A percentile compares a stretch with the other conserved stretches of the same genome.
Conservation (phyloP, 352 stramenopile genomes). For the Phytophthora constricta region DNA sequence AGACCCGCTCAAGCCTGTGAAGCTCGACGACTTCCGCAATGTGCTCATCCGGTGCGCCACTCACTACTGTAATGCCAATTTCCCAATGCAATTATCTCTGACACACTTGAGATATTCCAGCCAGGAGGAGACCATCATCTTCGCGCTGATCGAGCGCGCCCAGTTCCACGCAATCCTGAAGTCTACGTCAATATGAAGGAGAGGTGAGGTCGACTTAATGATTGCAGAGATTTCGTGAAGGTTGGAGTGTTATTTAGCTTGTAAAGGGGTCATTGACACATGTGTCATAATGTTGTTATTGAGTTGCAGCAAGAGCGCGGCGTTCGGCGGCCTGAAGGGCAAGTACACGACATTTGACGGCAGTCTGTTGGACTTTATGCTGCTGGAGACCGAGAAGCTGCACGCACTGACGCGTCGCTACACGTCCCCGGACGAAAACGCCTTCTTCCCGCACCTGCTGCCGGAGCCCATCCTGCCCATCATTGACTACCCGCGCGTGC, state of each 20-base stretch:
- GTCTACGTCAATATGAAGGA: constrained; percentile 95
- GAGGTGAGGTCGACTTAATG: constrained; percentile 35
- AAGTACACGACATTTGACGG: constrained; percentile 88
- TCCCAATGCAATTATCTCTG: neutral
- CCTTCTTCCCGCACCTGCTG: constrained; percentile 96
- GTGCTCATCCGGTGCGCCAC: constrained; percentile 75
- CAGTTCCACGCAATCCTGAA: constrained; percentile 96
- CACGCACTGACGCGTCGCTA: constrained; percentile 96
- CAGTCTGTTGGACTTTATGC: constrained; percentile 96
- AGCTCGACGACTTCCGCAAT: constrained; percentile 90
- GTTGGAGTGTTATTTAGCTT: too few relatives aligned
- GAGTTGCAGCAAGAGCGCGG: constrained; percentile 58
- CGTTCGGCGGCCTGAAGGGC: constrained; percentile 81
- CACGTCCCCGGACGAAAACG: constrained; percentile 97
- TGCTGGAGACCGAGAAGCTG: constrained; percentile 97
- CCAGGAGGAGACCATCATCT: constrained; percentile 99
- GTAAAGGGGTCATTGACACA: neutral
- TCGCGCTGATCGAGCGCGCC: constrained; percentile 98
- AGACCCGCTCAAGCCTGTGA: constrained; percentile 74
- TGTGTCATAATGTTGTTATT: neutral
- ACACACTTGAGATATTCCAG: constrained; percentile 28
- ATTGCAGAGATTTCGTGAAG: too few relatives aligned
- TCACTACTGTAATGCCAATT: neutral
- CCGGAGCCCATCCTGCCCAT: constrained; percentile 92
- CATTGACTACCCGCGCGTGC: constrained; percentile 93